These are phyloP conservation scores for Trichoderma atroviride DNA, from an alignment of 2,329 filamentous ascomycete genomes.

Conservation along the genomic window DNA sequence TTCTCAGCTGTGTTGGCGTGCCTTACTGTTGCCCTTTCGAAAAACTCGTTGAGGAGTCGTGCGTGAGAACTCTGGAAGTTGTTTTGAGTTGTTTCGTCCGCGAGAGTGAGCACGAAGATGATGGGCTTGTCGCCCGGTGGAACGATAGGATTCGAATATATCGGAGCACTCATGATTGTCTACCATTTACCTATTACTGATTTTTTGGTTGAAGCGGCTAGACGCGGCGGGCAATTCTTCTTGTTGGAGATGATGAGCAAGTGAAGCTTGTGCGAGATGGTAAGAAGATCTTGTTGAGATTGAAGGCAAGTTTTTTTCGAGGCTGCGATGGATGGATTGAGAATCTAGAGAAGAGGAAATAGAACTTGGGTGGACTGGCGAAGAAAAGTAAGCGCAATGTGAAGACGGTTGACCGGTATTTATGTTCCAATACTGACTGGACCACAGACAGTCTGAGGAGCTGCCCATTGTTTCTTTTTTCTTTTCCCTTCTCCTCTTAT, in stretches of 20 bases:
- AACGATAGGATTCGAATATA: not conserved
- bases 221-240: not conserved
- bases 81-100: not conserved
- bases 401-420: not conserved
- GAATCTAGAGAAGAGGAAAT: not conserved
- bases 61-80: conserved; percentile 19
- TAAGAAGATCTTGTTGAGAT: not conserved
- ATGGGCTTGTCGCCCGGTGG: conserved; percentile 3
- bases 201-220: not conserved
- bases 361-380: not conserved
- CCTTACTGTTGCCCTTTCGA: conserved; percentile 20
- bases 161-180: not conserved
- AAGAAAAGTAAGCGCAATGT: not conserved
- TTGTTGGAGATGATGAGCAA: not conserved
- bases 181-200: no score
- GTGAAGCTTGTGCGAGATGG: not conserved
- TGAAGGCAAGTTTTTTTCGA: not conserved
- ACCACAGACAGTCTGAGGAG: not conserved
- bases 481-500: not conserved
- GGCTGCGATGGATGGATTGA: not conserved
- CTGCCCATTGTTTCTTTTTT: not conserved
- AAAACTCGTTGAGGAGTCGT: conserved; percentile 21
- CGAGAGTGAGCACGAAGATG: conserved; percentile 22
- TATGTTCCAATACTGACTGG: not conserved
- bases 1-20: conserved; percentile 13